A percentile compares a stretch with the other conserved stretches of the same genome.
These are phyloP conservation scores for Cytospora chrysosperma DNA, from an alignment of 2,329 filamentous ascomycete species.

Conservation along the genomic window DNA sequence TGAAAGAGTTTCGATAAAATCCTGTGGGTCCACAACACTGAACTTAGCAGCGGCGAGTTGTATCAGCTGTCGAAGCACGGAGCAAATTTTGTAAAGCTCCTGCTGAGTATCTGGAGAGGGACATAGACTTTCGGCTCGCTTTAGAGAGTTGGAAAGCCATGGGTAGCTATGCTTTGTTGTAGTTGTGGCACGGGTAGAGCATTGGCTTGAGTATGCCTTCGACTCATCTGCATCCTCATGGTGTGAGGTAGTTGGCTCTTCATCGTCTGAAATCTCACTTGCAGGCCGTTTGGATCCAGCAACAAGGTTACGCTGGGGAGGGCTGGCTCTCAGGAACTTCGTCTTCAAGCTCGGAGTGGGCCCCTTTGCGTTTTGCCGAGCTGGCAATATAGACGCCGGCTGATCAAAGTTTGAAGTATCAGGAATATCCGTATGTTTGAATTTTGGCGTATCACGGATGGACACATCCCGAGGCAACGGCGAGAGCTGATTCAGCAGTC, in stretches of 20 bases:
- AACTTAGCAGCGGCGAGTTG: not conserved
- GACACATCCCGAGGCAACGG: not conserved
- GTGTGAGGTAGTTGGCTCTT: not conserved
- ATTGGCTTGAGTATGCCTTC: not conserved
- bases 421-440: not conserved
- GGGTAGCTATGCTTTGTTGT: not conserved
- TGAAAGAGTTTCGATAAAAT: slow-evolving; percentile 6
- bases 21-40: slow-evolving; percentile 3
- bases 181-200: not conserved
- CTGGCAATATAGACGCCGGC: not conserved
- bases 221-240: not conserved
- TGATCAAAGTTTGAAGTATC: not conserved
- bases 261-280: not conserved
- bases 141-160: not conserved
- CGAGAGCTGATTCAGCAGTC: not conserved
- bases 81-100: slow-evolving; percentile 7
- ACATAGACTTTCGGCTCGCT: not conserved
- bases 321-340: not conserved
- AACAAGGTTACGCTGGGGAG: not conserved
- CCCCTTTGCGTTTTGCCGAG: not conserved
- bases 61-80: not conserved
- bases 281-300: not conserved
- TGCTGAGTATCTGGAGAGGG: not conserved
- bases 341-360: not conserved
- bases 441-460: not conserved